Evolutionary conservation across 2,329 filamentous ascomycete species (phyloP), one percentile per base, ranked within the genome.

Genomic region (Penicillium sp.): DNA sequence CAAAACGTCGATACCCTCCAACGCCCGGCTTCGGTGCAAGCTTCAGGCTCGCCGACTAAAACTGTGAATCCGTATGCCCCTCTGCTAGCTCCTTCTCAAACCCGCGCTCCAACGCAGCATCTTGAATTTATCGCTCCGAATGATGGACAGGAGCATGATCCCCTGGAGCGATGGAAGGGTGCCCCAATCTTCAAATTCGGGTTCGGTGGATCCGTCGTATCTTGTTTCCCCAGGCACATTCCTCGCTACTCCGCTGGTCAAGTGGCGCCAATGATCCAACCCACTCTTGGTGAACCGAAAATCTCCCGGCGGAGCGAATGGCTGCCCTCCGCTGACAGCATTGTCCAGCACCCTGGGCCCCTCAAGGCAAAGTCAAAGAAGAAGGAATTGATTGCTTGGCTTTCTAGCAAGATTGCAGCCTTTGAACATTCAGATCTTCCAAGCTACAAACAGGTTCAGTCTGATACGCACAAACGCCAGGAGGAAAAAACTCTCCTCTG

Each of bases 341-440:
- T 94, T 49, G 83, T 86, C 19, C 91, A 88, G 65, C 97, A 97
- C 69, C 94, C 94, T 0, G 94, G 94, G 0, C 94, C 95, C 3
- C 78, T 99, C 29, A 92, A 89, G 73, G 84, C 87, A 41, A 97
- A 97, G 71, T 86, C 88, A 1, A 97, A 96, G 81, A 99, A 99
- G 81, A 99, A 97, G 78, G 93, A 99, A 54, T 84, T 91, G 0
- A 67, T 93, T 43, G 76, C 85, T 2, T 99, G 95, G 94, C 80
- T 99, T 45, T 84, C 82, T 5, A 80, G 83, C 58, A 91, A 88
- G 52, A 93, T 97, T 56, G 87, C 90, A 38, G 78, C 79, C 0
- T 77, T 97, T 37, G 90, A 95, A 70, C 84, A 81, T 43, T 64
- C 72, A 50, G 71, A 76, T 35, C 63, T 75, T 4, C 75, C 81